Conservation (phyloP, 2,329 filamentous ascomycete species). For the Cladosporium phlei region DNA sequence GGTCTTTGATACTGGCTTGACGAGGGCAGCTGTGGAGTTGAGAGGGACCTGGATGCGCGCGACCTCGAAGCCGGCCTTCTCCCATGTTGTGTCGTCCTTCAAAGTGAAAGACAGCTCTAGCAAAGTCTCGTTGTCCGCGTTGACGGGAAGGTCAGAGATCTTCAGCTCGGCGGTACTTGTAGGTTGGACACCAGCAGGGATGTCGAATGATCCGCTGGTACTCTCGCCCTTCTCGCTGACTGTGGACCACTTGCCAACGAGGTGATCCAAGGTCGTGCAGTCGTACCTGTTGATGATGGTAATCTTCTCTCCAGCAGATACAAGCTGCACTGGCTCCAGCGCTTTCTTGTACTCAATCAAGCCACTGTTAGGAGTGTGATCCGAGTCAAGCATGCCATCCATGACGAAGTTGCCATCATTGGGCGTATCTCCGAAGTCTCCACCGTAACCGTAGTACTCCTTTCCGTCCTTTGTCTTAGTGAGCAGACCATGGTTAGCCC, state of each 20-base stretch:
- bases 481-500: conserved; percentile 43
- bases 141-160: conserved; percentile 13
- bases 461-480: conserved; percentile 35
- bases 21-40: neutral
- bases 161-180: conserved; percentile 18
- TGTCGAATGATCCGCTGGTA: conserved; percentile 10
- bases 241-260: conserved; percentile 22
- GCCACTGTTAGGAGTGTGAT: conserved; percentile 39
- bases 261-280: conserved; percentile 36
- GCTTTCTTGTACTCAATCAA: conserved; percentile 42
- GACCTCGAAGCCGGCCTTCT: conserved; percentile 34
- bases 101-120: conserved; percentile 30
- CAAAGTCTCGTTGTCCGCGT: conserved; percentile 15
- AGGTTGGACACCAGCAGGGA: conserved; percentile 16
- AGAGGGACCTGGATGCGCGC: conserved; percentile 33
- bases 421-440: conserved; percentile 40
- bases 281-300: conserved; percentile 26
- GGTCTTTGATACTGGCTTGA: conserved; percentile 14
- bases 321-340: conserved; percentile 37
- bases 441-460: conserved; percentile 40
- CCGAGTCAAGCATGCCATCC: conserved; percentile 40
- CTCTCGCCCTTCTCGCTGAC: conserved; percentile 18
- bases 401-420: conserved; percentile 42
- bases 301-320: conserved; percentile 29
- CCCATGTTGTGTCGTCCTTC: conserved; percentile 30